Evolutionary conservation across 305 asterid genomes (phyloP).

Genomic region (Fraxinus angustifolia): DNA sequence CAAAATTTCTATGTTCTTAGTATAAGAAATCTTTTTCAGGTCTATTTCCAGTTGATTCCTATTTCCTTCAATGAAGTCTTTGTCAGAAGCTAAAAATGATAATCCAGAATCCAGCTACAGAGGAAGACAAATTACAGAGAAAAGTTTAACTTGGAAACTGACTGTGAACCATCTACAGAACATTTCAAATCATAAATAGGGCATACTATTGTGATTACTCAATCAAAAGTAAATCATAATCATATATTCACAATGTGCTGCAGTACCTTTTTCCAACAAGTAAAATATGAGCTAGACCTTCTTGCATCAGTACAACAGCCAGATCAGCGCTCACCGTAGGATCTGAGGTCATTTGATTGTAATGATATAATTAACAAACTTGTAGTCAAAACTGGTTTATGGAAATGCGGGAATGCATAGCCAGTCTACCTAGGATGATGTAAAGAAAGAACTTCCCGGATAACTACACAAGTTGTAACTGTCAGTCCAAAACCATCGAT

Average conservation of each 20-base stretch:
- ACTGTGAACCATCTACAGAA: not conserved
- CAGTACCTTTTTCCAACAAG: constrained; percentile 87
- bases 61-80: not conserved
- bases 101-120: not conserved
- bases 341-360: constrained; percentile 42
- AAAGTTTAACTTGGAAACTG: not conserved
- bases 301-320: constrained; percentile 95
- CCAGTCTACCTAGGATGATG: not conserved
- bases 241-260: not conserved
- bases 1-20: not conserved
- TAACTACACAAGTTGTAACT: not conserved
- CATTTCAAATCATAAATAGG: not conserved
- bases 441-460: constrained; percentile 1
- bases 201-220: not conserved
- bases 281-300: constrained; percentile 79
- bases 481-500: not conserved
- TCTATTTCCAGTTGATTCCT: not conserved
- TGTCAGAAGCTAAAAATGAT: not conserved
- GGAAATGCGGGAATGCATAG: not conserved
- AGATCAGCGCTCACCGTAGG: constrained; percentile 93
- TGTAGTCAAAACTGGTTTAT: not conserved
- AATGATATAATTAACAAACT: constrained; percentile 29
- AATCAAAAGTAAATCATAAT: constrained; percentile 14
- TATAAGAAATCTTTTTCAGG: not conserved
- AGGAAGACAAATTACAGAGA: not conserved